Evolutionary conservation across 2,329 filamentous ascomycete species (phyloP).

Genomic region (Orbilia ellipsospora): DNA sequence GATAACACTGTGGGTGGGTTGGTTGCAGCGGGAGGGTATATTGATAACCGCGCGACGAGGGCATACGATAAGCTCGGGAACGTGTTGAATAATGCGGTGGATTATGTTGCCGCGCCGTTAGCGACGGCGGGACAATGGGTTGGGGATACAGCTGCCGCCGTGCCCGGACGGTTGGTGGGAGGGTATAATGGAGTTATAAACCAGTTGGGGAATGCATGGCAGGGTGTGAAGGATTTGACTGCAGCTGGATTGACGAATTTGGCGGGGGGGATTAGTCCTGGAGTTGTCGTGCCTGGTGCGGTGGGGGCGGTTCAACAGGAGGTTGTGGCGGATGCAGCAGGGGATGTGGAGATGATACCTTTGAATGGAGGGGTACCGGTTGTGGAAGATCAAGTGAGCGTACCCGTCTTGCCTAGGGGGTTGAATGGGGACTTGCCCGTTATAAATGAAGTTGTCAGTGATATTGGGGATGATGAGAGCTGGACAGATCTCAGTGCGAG

Average conservation of each 20-base stretch:
- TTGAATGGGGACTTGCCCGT: neutral
- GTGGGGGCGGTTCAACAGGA: neutral
- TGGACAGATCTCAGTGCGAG: constrained; percentile 14
- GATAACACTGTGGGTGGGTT: neutral
- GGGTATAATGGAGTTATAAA: neutral
- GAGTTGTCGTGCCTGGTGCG: neutral
- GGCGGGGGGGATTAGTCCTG: too few relatives aligned
- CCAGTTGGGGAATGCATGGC: neutral
- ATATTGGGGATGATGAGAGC: constrained; percentile 5
- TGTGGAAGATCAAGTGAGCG: neutral
- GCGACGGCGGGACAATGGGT: constrained; percentile 29
- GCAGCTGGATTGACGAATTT: too few relatives aligned
- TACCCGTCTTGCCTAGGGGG: constrained; percentile 9
- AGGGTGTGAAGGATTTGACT: too few relatives aligned
- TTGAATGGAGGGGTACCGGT: neutral
- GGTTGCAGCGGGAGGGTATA: neutral
- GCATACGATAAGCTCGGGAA: neutral
- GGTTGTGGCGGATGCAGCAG: neutral
- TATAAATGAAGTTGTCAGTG: neutral
- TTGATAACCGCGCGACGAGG: neutral
- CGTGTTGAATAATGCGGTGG: constrained; percentile 12
- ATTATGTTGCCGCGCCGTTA: constrained; percentile 4
- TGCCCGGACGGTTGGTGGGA: neutral
- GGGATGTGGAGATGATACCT: constrained; percentile 8
- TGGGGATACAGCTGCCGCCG: constrained; percentile 2